phyloP scores from a whole-genome alignment of 2,329 filamentous ascomycete genomes.

The Aspergillus sp. region DNA sequence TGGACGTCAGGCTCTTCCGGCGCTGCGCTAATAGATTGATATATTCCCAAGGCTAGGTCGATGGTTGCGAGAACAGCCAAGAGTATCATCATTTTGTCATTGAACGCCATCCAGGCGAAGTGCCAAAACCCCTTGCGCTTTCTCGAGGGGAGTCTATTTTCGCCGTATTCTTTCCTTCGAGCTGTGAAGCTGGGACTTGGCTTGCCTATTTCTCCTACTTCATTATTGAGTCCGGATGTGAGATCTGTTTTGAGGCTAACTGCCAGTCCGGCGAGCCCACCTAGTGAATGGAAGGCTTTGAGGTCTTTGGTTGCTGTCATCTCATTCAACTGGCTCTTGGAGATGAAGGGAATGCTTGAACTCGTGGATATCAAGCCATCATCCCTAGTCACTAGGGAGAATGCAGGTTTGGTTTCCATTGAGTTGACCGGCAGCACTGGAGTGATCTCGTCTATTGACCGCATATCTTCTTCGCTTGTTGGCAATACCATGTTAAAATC shows the following conservation, averaged over 20 bases:
- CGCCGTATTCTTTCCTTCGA: conserved; percentile 62
- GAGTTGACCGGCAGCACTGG: no score
- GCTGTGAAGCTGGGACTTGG: conserved; percentile 47
- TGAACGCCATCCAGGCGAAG: conserved; percentile 72
- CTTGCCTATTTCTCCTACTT: conserved; percentile 53
- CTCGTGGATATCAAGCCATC: no score
- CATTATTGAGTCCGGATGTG: conserved; percentile 56
- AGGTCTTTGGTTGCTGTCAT: conserved; percentile 73
- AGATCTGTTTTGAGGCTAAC: conserved; percentile 64
- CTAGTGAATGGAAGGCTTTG: conserved; percentile 66
- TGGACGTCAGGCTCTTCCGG: conserved; percentile 55
- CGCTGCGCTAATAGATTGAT: conserved; percentile 59
- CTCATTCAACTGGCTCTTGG: conserved; percentile 67
- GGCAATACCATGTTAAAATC: no score
- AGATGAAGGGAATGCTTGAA: conserved; percentile 62
- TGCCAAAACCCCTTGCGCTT: conserved; percentile 64
- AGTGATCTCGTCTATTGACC: no score
- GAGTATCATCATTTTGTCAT: conserved; percentile 71
- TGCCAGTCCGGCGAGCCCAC: conserved; percentile 65
- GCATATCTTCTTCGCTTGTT: no score
- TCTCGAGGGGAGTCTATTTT: conserved; percentile 60
- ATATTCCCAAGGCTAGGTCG: conserved; percentile 67
- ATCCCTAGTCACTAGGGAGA: no score
- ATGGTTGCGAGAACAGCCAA: conserved; percentile 65
- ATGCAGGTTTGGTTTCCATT: no score